Percentiles rank a stretch among this genome's conserved stretches.
Evolutionary conservation across 208 protist species (phyloP).

Genomic region (Wallacemonas sp.): DNA sequence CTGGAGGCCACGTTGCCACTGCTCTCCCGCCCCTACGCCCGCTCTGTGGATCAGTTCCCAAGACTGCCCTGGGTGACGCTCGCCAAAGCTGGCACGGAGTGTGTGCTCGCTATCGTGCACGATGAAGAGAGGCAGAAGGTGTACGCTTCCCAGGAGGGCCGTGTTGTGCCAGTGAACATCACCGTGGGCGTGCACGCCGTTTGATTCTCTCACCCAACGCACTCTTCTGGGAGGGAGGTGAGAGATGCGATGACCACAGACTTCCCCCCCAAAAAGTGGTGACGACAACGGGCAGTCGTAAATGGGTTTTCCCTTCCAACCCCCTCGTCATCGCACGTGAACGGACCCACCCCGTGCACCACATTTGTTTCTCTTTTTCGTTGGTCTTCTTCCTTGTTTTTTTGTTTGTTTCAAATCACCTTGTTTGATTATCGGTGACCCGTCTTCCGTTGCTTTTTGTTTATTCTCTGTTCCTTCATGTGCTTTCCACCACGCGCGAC

Average conservation of each 20-base stretch:
- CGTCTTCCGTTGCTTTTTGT: no score
- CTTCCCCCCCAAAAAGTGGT: no score
- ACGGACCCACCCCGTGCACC: not conserved
- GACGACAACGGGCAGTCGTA: no score
- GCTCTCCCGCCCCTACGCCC: conserved; percentile 20
- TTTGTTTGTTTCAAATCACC: not conserved
- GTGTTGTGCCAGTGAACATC: conserved; percentile 34
- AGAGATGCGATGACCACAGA: no score
- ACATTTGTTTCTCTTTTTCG: not conserved
- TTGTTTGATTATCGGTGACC: not conserved
- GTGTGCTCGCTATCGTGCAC: conserved; percentile 36
- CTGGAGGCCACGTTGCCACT: conserved; percentile 8
- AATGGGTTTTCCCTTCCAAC: no score
- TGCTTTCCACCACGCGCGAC: no score
- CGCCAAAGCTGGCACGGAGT: conserved; percentile 30
- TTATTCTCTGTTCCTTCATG: no score
- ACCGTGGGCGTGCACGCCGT: conserved; percentile 55
- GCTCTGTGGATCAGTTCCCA: conserved; percentile 29
- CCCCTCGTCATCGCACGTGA: not conserved
- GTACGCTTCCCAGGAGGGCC: conserved; percentile 47
- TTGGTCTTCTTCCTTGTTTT: conserved; percentile 14
- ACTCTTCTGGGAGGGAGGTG: not conserved
- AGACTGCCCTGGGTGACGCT: conserved; percentile 28
- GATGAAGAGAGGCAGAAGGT: conserved; percentile 29
- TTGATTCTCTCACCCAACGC: conserved; percentile 5